Percentiles rank a stretch among this genome's conserved stretches.
phyloP scores from a whole-genome alignment of 805 yeast species.

The Ogataea pilisensis region DNA sequence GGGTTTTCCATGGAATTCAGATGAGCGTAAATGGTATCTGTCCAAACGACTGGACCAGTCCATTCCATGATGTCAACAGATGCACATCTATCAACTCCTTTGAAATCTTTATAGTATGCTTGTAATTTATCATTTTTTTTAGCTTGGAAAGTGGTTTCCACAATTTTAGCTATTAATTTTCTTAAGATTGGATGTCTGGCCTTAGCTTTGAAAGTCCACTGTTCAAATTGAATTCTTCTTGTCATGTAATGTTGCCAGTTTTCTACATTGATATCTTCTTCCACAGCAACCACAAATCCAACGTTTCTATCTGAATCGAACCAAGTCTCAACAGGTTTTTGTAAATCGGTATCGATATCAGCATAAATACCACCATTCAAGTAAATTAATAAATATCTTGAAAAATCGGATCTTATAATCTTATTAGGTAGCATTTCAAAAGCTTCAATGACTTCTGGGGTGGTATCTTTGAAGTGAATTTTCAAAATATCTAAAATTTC shows the following conservation, averaged over 20 bases:
- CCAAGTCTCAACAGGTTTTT: conserved; percentile 58
- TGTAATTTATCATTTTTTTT: conserved; percentile 31
- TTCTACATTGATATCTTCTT: conserved; percentile 47
- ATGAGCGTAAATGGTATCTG: conserved; percentile 66
- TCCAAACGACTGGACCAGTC: conserved; percentile 81
- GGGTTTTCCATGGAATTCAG: conserved; percentile 41
- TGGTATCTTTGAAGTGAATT: conserved; percentile 29
- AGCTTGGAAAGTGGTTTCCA: conserved; percentile 44
- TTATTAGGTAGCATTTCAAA: conserved; percentile 52
- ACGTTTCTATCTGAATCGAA: conserved; percentile 48
- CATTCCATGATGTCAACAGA: conserved; percentile 56
- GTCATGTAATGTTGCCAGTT: conserved; percentile 51
- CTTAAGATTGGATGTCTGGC: conserved; percentile 59
- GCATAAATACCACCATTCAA: conserved; percentile 59
- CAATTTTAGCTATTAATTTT: conserved; percentile 49
- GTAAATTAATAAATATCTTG: conserved; percentile 49
- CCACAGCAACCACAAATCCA: conserved; percentile 54
- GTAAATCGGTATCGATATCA: conserved; percentile 55
- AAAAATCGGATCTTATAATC: conserved; percentile 49
- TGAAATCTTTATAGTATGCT: conserved; percentile 34
- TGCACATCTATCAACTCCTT: conserved; percentile 33
- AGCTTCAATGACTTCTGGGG: conserved; percentile 53
- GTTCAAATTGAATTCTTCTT: conserved; percentile 57
- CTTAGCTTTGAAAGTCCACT: conserved; percentile 57
- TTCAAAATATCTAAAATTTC: conserved; percentile 28